Evolutionary conservation across 257 asterid species (phyloP), one percentile per base, ranked within the genome.

Genomic region (Oldenlandia corymbosa): DNA sequence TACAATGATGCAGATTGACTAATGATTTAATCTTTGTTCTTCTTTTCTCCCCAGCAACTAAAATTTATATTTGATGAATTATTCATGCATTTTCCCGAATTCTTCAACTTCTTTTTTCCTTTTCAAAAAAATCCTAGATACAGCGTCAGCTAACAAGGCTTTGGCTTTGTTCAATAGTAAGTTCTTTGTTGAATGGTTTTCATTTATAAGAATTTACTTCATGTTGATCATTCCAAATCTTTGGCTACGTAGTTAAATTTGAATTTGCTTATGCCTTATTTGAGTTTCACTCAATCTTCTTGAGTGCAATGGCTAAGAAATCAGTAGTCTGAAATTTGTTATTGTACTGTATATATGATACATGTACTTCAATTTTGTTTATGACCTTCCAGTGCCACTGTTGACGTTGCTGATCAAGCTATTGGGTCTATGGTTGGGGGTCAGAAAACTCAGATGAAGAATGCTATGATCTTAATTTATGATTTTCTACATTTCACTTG

Each of bases 111-210:
- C n/a, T n/a, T n/a, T n/a, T n/a, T n/a, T n/a, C n/a, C n/a, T n/a
- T n/a, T n/a, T n/a, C n/a, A n/a, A n/a, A n/a, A n/a, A n/a, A n/a
- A n/a, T 51, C 11, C 30, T 49, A 41, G 50, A 57, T 52, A 32
- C 57, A 93, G 97, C 97, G 41, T 75, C 97, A 13, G 73, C 68
- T 23, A 96, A 86, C 80, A 90, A 12, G 97, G 97, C 53, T 85
- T 83, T 76, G 97, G 97, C 69, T 90, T 84, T 77, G 99, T 93
- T 62, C 97, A 93, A 58, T 93, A 85, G 99, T 90, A 83, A 81
- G 96, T 76, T 20, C n/a, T 18, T 11, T 59, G 49, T 36, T 32
- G 62, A 6, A 0, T 57, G 37, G 0, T 34, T 56, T 23, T 18
- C n/a, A 2, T 16, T 16, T 53, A 16, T 5, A 27, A 1, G 42